These are phyloP conservation scores for Trichaptum fuscoviolaceum DNA, from an alignment of 768 basidiomycete species.

Conservation along the genomic window DNA sequence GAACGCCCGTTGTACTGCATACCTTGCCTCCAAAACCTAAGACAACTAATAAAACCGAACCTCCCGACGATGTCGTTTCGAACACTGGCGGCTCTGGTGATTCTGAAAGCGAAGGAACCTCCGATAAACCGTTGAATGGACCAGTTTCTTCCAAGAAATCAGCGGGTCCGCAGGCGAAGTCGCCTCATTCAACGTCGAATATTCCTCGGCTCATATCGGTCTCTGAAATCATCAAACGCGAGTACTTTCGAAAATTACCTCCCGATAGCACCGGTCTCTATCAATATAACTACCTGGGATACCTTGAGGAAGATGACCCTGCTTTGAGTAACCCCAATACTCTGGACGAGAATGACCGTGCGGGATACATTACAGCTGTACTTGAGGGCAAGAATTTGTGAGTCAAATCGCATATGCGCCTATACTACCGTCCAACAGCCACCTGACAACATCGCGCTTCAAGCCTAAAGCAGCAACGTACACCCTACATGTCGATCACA, in stretches of 20 bases:
- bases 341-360: constrained; percentile 25
- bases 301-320: constrained; percentile 39
- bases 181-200: constrained; percentile 19
- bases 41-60: constrained; percentile 7
- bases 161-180: constrained; percentile 9
- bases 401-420: constrained; percentile 20
- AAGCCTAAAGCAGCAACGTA: constrained; percentile 51
- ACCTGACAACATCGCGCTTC: constrained; percentile 7
- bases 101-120: constrained; percentile 9
- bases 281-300: constrained; percentile 72
- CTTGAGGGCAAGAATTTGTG: constrained; percentile 60
- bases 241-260: constrained; percentile 53
- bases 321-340: constrained; percentile 23
- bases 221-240: constrained; percentile 81
- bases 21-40: constrained; percentile 41
- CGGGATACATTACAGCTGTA: constrained; percentile 27
- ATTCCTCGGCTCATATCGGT: constrained; percentile 69
- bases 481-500: constrained; percentile 68
- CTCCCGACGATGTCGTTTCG: constrained; percentile 8
- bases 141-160: constrained; percentile 26
- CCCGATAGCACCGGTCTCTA: constrained; percentile 52
- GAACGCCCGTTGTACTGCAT: constrained; percentile 49
- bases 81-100: constrained; percentile 7
- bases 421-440: not conserved
- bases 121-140: constrained; percentile 20